A percentile compares a stretch with the other conserved stretches of the same genome.
Conservation (phyloP, 768 basidiomycete species). For the Russula griseocarnosa region DNA sequence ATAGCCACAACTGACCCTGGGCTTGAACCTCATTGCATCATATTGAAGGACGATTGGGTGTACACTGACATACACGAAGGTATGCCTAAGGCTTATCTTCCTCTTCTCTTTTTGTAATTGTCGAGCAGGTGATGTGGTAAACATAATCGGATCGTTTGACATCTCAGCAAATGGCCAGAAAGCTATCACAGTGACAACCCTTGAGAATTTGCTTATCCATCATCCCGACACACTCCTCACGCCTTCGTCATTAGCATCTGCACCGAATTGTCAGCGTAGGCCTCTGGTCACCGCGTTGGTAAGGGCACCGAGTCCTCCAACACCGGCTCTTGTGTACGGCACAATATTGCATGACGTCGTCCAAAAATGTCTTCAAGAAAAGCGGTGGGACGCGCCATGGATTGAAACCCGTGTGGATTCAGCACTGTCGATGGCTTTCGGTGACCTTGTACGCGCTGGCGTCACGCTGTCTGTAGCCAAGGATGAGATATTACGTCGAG, state of each 20-base stretch:
- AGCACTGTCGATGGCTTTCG: slow-evolving; percentile 49
- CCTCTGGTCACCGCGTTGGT: slow-evolving; percentile 72
- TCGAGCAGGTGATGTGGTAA: slow-evolving; percentile 70
- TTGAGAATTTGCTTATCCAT: slow-evolving; percentile 69
- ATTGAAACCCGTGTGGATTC: slow-evolving; percentile 58
- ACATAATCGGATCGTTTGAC: slow-evolving; percentile 56
- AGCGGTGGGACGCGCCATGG: slow-evolving; percentile 60
- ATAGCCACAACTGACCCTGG: slow-evolving; percentile 43
- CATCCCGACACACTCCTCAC: slow-evolving; percentile 93
- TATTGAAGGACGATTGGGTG: slow-evolving; percentile 77
- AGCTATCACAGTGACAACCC: slow-evolving; percentile 56
- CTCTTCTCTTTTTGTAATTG: neutral
- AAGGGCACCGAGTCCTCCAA: slow-evolving; percentile 53
- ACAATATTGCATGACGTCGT: slow-evolving; percentile 91
- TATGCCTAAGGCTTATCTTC: slow-evolving; percentile 31
- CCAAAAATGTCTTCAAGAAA: slow-evolving; percentile 66
- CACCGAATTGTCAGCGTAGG: slow-evolving; percentile 78
- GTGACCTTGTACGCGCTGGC: slow-evolving; percentile 59
- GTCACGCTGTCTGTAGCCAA: slow-evolving; percentile 59
- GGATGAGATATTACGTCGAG: slow-evolving; percentile 56
- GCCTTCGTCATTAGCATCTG: slow-evolving; percentile 80
- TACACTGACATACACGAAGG: slow-evolving; percentile 58
- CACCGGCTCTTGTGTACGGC: slow-evolving; percentile 80
- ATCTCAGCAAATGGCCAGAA: slow-evolving; percentile 29
- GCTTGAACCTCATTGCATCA: slow-evolving; percentile 45